Percentiles rank a stretch among this genome's conserved stretches.
Evolutionary conservation across 2,329 filamentous ascomycete species (phyloP).

Genomic region (Zarea fungicola): DNA sequence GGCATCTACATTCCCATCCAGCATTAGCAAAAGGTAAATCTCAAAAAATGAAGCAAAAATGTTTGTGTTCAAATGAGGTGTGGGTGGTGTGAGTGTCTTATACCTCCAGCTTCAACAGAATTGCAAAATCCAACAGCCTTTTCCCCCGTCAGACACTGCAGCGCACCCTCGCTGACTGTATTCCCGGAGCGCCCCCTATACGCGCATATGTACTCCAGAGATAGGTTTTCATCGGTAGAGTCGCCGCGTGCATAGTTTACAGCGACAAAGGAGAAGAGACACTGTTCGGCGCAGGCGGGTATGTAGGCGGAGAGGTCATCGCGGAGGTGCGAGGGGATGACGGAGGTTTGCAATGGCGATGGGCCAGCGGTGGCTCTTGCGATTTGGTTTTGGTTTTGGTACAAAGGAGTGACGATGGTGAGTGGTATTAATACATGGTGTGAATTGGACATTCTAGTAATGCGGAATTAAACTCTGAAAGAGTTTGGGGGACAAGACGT

Average conservation of each 20-base stretch:
- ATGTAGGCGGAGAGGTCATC: conserved; percentile 39
- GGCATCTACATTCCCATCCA: conserved; percentile 23
- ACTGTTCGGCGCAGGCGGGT: conserved; percentile 55
- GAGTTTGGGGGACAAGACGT: no score
- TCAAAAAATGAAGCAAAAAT: no score
- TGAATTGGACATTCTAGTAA: conserved; percentile 36
- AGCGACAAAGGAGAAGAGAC: conserved; percentile 58
- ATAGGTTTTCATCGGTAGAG: conserved; percentile 43
- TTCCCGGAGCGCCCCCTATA: conserved; percentile 54
- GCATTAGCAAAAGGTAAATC: conserved; percentile 11
- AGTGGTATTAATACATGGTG: neutral
- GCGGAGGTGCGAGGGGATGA: conserved; percentile 22
- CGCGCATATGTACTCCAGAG: conserved; percentile 60
- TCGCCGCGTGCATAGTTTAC: conserved; percentile 47
- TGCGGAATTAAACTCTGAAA: conserved; percentile 34
- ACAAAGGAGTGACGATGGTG: conserved; percentile 12
- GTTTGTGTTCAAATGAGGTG: no score
- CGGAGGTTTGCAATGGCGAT: conserved; percentile 21
- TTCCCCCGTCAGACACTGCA: conserved; percentile 60
- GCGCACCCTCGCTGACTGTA: conserved; percentile 65
- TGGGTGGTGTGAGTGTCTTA: no score
- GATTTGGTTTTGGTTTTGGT: neutral
- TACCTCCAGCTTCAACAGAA: conserved; percentile 34
- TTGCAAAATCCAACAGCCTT: conserved; percentile 46
- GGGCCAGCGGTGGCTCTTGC: conserved; percentile 9